Base-by-base conservation (phyloP, 805 yeast species). In the Candida succiphila region DNA sequence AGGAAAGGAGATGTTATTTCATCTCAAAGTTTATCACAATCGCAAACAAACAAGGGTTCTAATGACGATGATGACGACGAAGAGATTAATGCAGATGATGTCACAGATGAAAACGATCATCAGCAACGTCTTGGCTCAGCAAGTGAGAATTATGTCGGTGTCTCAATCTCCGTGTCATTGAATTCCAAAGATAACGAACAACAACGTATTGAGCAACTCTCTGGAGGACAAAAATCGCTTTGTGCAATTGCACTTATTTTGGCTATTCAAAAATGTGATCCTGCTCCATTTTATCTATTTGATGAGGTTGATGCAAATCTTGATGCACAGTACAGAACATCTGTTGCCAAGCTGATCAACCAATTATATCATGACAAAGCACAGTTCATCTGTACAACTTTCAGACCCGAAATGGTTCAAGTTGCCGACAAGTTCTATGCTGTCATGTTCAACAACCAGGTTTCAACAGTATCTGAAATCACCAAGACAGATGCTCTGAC, bases 271-370 rank as follows among this genome's bases (percentile, higher is more conserved):
- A 76, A 72, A 49, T 85, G 94, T 42, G 97, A 92, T 45, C 97
- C 97, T 9, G 96, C 96, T 7, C 96, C 97, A 31, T 92, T 92
- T 54, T 92, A 92, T 52, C 58, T 92, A 30, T 89, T 92, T 56
- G 98, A 92, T 57, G 98, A 92, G 61, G 81, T 92, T 38, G 98
- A 92, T 60, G 96, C 97, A 4, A 92, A 89, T 45, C 65, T 92
- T 41, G 98, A 92, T 57, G 75, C 94, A 3, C 95, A 84, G 49
- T 89, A 88, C 51, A 71, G 98, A 47, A 71, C 83, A 0, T 75
- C 95, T 0, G 95, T 92, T 16, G 95, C 97, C 0, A 59, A 65
- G 23, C 61, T 84, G 63, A 77, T 92, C 35, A 66, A 73, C 42
- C 66, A 71, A 24, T 58, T 88, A 35, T 73, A 95, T 16, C 30